Percentiles rank a stretch among this genome's conserved stretches.
These are phyloP conservation scores for Curvularia spicifera DNA, from an alignment of 2,329 filamentous ascomycete genomes.

Conservation along the genomic window DNA sequence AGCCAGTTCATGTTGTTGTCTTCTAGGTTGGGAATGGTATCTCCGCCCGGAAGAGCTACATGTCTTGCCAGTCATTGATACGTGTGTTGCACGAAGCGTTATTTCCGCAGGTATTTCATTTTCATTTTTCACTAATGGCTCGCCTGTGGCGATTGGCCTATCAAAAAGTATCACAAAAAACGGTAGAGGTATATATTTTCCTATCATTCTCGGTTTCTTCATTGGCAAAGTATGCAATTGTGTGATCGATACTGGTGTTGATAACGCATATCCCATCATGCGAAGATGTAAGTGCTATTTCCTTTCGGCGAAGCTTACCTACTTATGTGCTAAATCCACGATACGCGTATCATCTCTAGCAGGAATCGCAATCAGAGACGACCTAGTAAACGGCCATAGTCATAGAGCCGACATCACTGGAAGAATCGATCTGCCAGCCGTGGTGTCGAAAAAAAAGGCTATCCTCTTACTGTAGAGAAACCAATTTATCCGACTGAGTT, in stretches of 20 bases:
- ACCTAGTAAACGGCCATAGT: slow-evolving; percentile 35
- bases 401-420: slow-evolving; percentile 50
- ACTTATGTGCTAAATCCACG: neutral
- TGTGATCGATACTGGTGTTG: no score
- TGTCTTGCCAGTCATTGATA: neutral
- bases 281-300: no score
- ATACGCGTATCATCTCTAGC: slow-evolving; percentile 34
- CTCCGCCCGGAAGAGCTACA: neutral
- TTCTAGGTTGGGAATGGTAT: neutral
- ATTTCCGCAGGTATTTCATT: neutral
- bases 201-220: no score
- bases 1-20: no score
- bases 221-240: no score
- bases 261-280: no score
- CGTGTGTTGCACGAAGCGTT: neutral
- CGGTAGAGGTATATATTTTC: no score
- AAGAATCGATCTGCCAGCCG: slow-evolving; percentile 35
- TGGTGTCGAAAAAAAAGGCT: slow-evolving; percentile 45
- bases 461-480: slow-evolving; percentile 47
- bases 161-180: no score
- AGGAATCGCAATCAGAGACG: slow-evolving; percentile 34
- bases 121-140: no score
- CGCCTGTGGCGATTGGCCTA: no score
- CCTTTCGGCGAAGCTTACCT: neutral
- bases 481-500: slow-evolving; percentile 37